Conservation (phyloP, 805 yeast genomes). For the Lachancea nothofagi region DNA sequence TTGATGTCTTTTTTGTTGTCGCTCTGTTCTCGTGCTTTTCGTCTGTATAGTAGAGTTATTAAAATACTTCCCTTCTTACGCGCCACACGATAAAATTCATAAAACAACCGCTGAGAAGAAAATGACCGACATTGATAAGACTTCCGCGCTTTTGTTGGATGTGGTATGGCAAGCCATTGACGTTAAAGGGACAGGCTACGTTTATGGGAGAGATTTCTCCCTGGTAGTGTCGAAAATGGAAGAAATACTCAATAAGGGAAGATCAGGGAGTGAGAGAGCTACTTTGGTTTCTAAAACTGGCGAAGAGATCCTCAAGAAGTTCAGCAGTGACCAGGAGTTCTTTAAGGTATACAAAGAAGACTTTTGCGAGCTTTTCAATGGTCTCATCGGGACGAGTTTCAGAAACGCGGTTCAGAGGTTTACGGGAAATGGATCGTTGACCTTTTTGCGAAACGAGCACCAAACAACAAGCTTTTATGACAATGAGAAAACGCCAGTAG, state of each 20-base stretch:
- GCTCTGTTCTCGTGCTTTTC: not conserved
- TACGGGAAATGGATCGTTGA: not conserved
- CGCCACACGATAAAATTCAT: not conserved
- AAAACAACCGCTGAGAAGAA: conserved; percentile 7
- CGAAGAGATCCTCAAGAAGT: conserved; percentile 24
- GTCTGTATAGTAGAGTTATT: not conserved
- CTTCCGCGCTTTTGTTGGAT: conserved; percentile 13
- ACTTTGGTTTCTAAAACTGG: conserved; percentile 28
- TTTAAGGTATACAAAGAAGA: conserved; percentile 32
- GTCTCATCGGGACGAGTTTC: conserved; percentile 32
- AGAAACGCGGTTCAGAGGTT: conserved; percentile 22
- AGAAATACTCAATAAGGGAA: conserved; percentile 12
- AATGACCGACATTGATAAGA: conserved; percentile 1
- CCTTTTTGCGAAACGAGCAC: conserved; percentile 1
- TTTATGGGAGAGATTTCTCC: conserved; percentile 29
- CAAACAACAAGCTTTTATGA: not conserved
- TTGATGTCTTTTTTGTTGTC: too few species aligned
- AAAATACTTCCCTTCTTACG: not conserved
- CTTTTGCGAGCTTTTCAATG: conserved; percentile 29
- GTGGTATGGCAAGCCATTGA: conserved; percentile 26
- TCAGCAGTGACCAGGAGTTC: conserved; percentile 27
- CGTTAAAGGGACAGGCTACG: conserved; percentile 17
- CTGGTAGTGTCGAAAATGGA: conserved; percentile 19
- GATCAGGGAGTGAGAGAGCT: conserved; percentile 8
- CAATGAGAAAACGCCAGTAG: not conserved